Base-by-base conservation (phyloP, 1,284 basidiomycete genomes). In the Cryptococcus sp. region DNA sequence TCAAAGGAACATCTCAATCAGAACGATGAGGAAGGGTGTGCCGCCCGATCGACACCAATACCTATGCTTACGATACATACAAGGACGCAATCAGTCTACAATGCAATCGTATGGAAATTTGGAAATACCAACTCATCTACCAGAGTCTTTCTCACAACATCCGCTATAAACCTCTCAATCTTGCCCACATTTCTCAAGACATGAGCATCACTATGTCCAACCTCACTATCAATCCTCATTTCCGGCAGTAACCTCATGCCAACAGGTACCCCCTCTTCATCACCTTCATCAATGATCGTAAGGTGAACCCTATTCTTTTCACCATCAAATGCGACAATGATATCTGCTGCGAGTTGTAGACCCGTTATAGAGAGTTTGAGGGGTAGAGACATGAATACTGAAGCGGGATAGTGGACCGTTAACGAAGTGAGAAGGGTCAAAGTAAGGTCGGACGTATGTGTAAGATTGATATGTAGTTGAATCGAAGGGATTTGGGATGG, bases 161-260 rank as follows among this genome's bases (percentile, higher is more conserved):
- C 92, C 69, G 91, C 86, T 47, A 98, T 88, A 72, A 98, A 98
- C 51, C 87, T 81, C 75, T 98, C 96, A 31, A 99, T 90, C 59
- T 96, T 86, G 3, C 90, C 92, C 18, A 98, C 96, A 62, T 99
- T 98, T 71, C 91, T 88, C 61, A 99, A 73, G 2, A 96, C 89
- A 77, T 98, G 93, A 61, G 93, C 96, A 70, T 97, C 92, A 24
- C 86, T 79, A 78, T 97, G 90, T 1, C 96, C 96, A 48, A 99
- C 94, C 76, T 96, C 91, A 67, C 87, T 91, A 74, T 99, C 94
- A 68, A 99, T 92, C 61, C 86, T 83, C 52, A 98, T 86, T n/a
- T 84, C 83, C 0, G 90, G 90, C n/a, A 99, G 77, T 24, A 99
- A 77, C 22, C 88, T 81, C 63, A 88, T 84, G 0, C 92, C 94